Conservation (phyloP, 2,329 filamentous ascomycete species). For the Fusarium penzigii region DNA sequence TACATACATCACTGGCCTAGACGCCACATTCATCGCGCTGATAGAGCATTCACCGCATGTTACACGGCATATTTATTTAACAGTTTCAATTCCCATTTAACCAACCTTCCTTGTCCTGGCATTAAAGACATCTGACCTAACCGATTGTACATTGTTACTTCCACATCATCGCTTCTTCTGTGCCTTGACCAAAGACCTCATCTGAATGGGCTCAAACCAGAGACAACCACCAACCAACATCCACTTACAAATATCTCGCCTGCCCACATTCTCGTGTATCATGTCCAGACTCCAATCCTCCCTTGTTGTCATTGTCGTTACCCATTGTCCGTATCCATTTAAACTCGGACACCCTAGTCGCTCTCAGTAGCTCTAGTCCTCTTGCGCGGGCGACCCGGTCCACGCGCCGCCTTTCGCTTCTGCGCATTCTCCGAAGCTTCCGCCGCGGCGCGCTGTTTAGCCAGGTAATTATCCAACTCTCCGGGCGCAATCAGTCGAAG, state of each 20-base stretch:
- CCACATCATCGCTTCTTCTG: too few species aligned
- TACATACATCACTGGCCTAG: background rate
- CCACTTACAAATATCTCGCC: too few species aligned
- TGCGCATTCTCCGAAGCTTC: constrained; percentile 7
- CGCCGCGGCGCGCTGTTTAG: constrained; percentile 16
- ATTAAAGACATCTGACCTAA: too few species aligned
- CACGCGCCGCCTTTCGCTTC: constrained; percentile 25
- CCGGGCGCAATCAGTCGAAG: constrained; percentile 24
- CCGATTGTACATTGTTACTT: too few species aligned
- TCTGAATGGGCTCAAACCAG: too few species aligned
- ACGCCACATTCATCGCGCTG: background rate
- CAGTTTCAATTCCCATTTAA: too few species aligned
- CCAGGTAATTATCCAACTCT: constrained; percentile 27
- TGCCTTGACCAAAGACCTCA: too few species aligned
- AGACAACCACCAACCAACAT: too few species aligned
- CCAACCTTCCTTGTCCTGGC: too few species aligned
- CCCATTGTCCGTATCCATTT: too few species aligned
- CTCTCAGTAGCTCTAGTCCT: constrained; percentile 12
- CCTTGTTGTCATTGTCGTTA: background rate
- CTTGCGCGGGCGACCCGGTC: constrained; percentile 27
- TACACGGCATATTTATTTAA: too few species aligned
- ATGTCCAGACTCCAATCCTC: background rate
- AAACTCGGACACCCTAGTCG: too few species aligned
- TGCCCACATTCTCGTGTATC: background rate
- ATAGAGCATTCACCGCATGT: background rate